Percentiles rank a stretch among this genome's conserved stretches.
Evolutionary conservation across 1,284 basidiomycete species (phyloP).

Genomic region (Tilletia setariae): DNA sequence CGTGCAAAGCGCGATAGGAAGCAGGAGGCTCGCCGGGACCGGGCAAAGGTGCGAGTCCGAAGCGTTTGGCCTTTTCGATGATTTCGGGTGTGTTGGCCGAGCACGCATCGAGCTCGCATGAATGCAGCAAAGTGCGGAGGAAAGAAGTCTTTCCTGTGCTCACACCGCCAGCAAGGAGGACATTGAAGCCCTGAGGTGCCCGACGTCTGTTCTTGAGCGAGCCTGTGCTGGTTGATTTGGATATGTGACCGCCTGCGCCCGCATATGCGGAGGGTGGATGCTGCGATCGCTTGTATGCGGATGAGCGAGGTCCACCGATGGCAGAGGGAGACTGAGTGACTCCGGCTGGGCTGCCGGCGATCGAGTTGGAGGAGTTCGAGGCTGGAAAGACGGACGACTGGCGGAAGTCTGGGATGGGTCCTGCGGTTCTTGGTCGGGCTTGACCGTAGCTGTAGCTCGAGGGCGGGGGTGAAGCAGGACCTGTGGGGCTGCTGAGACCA

Average conservation of each 20-base stretch:
- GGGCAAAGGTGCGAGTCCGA: conserved; percentile 9
- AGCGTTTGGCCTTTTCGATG: conserved; percentile 14
- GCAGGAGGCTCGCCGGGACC: not conserved
- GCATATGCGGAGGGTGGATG: not conserved
- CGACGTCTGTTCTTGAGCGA: conserved; percentile 6
- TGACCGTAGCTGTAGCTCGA: conserved; percentile 2
- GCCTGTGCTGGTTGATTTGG: conserved; percentile 11
- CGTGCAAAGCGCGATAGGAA: not conserved
- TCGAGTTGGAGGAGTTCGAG: not conserved
- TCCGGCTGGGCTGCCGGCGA: not conserved
- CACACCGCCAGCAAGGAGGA: conserved; percentile 12
- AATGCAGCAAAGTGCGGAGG: conserved; percentile 7
- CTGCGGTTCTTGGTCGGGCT: not conserved
- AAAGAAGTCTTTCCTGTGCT: conserved; percentile 13
- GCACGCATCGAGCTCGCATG: conserved; percentile 5
- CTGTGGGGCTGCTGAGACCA: not conserved
- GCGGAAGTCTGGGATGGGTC: conserved; percentile 12
- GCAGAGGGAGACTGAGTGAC: not conserved
- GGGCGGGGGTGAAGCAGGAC: not conserved
- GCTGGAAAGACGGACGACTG: conserved; percentile 2
- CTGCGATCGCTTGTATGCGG: not conserved
- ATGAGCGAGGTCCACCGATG: not conserved
- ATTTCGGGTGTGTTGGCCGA: conserved; percentile 13
- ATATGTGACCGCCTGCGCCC: not conserved
- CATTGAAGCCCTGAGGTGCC: conserved; percentile 14